phyloP scores from a whole-genome alignment of 768 basidiomycete genomes.

The Rubroboletus satanas region DNA sequence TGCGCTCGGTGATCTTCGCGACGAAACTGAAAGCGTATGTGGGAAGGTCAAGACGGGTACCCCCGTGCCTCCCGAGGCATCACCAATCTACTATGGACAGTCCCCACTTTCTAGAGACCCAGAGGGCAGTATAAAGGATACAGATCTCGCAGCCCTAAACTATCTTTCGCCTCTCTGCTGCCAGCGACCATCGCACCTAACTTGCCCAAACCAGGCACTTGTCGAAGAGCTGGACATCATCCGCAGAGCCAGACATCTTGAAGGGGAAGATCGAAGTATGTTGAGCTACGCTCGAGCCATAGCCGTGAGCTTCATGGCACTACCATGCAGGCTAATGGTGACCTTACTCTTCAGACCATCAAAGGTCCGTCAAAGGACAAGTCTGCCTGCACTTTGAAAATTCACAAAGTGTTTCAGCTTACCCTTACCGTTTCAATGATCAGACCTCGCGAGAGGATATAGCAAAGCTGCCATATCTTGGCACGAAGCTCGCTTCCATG shows the following conservation, averaged over 20 bases:
- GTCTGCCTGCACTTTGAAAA: not conserved
- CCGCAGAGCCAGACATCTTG: slow-evolving; percentile 54
- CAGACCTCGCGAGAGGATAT: slow-evolving; percentile 38
- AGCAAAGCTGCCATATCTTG: slow-evolving; percentile 43
- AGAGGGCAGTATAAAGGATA: slow-evolving; percentile 5
- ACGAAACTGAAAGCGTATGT: slow-evolving; percentile 44
- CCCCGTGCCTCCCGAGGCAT: not conserved
- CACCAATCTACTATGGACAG: not conserved
- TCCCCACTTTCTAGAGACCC: slow-evolving; percentile 17
- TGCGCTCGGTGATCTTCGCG: slow-evolving; percentile 49
- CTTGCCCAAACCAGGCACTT: slow-evolving; percentile 66
- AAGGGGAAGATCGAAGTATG: slow-evolving; percentile 64
- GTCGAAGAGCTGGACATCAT: slow-evolving; percentile 57
- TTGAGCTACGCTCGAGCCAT: slow-evolving; percentile 72
- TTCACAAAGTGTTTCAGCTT: slow-evolving; percentile 36
- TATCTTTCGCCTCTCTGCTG: slow-evolving; percentile 50
- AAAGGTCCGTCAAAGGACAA: slow-evolving; percentile 37
- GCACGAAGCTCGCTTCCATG: slow-evolving; percentile 50
- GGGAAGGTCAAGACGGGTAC: slow-evolving; percentile 26
- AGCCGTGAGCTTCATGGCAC: slow-evolving; percentile 43
- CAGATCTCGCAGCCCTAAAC: slow-evolving; percentile 20
- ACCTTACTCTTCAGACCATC: slow-evolving; percentile 33
- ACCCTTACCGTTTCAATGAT: slow-evolving; percentile 41
- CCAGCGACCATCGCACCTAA: slow-evolving; percentile 58
- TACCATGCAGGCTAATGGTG: not conserved